Conservation (phyloP, 176 grass and related monocot genomes). For the Elymus sibiricus region DNA sequence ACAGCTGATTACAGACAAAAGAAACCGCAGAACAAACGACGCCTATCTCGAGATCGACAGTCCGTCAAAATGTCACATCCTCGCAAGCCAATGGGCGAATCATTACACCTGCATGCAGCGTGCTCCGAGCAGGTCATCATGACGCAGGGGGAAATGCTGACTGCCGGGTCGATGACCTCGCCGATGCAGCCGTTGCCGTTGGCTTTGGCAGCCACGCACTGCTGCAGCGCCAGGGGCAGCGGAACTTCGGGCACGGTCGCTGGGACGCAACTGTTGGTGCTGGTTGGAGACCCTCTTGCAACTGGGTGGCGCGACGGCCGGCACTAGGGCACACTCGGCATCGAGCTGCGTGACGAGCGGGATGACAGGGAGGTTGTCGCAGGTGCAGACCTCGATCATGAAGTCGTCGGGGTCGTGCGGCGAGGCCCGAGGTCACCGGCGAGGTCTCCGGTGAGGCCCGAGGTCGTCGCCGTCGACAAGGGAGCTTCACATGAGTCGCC, state of each 20-base stretch:
- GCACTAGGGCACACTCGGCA: background rate
- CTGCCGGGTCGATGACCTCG: background rate
- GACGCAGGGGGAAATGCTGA: no score
- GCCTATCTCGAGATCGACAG: no score
- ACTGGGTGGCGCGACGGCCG: background rate
- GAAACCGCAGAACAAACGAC: no score
- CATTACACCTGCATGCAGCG: no score
- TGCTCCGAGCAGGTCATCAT: no score
- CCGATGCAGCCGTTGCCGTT: background rate
- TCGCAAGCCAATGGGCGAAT: no score
- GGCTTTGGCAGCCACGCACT: background rate
- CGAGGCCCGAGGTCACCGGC: no score
- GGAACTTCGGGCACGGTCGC: background rate
- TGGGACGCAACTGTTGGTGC: background rate
- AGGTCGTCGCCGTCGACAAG: no score
- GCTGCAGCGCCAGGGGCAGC: background rate
- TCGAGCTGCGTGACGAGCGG: conserved; percentile 33
- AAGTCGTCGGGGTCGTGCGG: conserved; percentile 73
- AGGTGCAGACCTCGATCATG: conserved; percentile 92
- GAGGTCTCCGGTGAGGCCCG: no score
- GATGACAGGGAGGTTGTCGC: conserved; percentile 69
- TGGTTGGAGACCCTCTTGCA: conserved; percentile 6
- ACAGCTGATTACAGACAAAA: no score
- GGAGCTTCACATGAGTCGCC: no score
- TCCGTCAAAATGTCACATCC: no score